Percentiles rank a stretch among this genome's conserved stretches.
phyloP scores from a whole-genome alignment of 2,329 filamentous ascomycete genomes.

The Trichoderma sp. region DNA sequence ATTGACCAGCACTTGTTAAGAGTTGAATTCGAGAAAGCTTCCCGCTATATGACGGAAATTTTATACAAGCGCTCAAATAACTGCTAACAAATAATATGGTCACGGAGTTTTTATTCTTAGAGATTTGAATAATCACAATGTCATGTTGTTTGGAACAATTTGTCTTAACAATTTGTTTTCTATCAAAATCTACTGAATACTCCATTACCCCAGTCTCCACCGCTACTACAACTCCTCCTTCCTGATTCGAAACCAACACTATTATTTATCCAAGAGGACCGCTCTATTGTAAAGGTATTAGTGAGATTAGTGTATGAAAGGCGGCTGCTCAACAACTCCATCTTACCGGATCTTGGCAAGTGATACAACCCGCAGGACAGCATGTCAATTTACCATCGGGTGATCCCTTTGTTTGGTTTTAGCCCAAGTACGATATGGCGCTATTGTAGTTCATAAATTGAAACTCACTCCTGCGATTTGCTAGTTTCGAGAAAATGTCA shows the following conservation, averaged over 20 bases:
- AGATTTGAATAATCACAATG: not conserved
- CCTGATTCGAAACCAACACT: not conserved
- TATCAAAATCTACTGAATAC: not conserved
- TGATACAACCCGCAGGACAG: not conserved
- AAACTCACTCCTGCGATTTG: not conserved
- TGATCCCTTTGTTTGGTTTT: not conserved
- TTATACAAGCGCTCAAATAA: not conserved
- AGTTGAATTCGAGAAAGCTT: not conserved
- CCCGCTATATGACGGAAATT: not conserved
- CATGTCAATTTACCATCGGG: not conserved
- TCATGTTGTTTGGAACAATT: not conserved
- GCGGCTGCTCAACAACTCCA: no score
- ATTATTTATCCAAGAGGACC: not conserved
- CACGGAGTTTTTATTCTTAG: not conserved
- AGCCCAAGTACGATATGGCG: not conserved
- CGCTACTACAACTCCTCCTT: not conserved
- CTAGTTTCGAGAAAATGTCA: not conserved
- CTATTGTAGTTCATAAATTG: not conserved
- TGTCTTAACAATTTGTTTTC: not conserved
- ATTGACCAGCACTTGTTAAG: not conserved
- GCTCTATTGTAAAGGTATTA: not conserved
- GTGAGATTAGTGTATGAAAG: not conserved
- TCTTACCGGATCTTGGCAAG: constrained; percentile 3
- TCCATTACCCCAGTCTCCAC: not conserved
- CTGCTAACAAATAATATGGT: not conserved